Conservation (phyloP, 169 alveolate species). For the Plasmodium knowlesi region DNA sequence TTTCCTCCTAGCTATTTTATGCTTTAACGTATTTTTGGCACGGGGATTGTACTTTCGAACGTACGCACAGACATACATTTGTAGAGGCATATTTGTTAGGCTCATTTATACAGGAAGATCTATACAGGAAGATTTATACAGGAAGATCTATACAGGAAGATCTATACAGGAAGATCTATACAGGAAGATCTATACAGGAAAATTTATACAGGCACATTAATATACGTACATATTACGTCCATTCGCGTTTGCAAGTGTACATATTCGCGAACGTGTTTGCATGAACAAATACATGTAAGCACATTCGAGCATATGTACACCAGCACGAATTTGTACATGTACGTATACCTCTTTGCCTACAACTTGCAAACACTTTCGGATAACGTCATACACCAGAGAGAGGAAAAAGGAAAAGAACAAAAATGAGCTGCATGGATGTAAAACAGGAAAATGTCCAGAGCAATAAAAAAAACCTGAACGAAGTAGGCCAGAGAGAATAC, state of each 20-base stretch:
- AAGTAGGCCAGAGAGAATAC: background rate
- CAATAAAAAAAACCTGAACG: conserved; percentile 39
- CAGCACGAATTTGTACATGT: background rate
- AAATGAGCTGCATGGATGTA: conserved; percentile 65
- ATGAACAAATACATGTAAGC: background rate
- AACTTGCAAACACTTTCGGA: background rate
- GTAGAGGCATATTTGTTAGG: background rate
- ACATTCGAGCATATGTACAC: background rate
- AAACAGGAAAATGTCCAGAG: conserved; percentile 44
- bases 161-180: background rate
- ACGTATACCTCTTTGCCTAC: background rate
- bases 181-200: background rate
- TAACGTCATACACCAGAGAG: background rate
- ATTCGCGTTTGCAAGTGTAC: background rate
- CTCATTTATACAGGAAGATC: background rate
- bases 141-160: background rate
- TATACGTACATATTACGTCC: background rate
- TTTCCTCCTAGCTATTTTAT: background rate
- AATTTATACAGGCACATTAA: background rate
- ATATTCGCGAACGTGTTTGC: background rate
- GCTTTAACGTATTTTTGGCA: conserved; percentile 15
- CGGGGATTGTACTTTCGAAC: conserved; percentile 17
- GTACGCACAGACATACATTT: background rate
- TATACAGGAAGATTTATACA: background rate
- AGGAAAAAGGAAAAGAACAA: conserved; percentile 1